Conservation (phyloP, 495 filamentous ascomycete species). For the Penicillium daleae region DNA sequence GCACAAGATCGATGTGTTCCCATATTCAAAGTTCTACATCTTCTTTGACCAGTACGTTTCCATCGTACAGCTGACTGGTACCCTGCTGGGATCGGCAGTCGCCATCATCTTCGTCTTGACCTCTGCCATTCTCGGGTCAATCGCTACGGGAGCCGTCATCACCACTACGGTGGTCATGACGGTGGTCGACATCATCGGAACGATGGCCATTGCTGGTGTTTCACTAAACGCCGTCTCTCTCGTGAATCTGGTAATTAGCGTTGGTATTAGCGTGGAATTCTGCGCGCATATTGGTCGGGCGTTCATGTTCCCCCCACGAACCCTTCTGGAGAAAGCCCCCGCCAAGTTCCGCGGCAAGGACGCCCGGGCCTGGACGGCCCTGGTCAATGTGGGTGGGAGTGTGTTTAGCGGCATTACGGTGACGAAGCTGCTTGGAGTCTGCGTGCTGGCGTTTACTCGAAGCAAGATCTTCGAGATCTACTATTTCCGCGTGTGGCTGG, state of each 20-base stretch:
- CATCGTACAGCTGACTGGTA: conserved; percentile 77
- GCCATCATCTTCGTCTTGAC: conserved; percentile 81
- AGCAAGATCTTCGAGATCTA: conserved; percentile 99
- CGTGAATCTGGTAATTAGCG: conserved; percentile 96
- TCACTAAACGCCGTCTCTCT: conserved; percentile 95
- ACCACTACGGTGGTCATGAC: conserved; percentile 88
- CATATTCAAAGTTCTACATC: conserved; percentile 95
- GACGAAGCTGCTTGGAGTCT: conserved; percentile 91
- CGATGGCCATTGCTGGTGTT: conserved; percentile 87
- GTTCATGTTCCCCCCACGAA: conserved; percentile 85
- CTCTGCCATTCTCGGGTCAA: conserved; percentile 77
- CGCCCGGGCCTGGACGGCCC: conserved; percentile 83
- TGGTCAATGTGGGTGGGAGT: conserved; percentile 90
- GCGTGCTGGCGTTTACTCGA: conserved; percentile 88
- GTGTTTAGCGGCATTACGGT: conserved; percentile 97
- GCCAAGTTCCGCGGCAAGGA: conserved; percentile 73
- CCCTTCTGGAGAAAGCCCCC: conserved; percentile 72
- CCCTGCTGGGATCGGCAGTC: conserved; percentile 79
- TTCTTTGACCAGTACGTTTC: conserved; percentile 97
- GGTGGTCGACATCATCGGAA: conserved; percentile 89
- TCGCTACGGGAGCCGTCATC: conserved; percentile 79
- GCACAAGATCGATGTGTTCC: conserved; percentile 81
- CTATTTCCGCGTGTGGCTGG: conserved; percentile 95
- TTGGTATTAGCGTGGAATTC: conserved; percentile 95
- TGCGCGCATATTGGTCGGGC: conserved; percentile 96